A percentile compares a stretch with the other conserved stretches of the same genome.
Conservation (phyloP, 179 eudicot species). For the Spinacia oleracea region DNA sequence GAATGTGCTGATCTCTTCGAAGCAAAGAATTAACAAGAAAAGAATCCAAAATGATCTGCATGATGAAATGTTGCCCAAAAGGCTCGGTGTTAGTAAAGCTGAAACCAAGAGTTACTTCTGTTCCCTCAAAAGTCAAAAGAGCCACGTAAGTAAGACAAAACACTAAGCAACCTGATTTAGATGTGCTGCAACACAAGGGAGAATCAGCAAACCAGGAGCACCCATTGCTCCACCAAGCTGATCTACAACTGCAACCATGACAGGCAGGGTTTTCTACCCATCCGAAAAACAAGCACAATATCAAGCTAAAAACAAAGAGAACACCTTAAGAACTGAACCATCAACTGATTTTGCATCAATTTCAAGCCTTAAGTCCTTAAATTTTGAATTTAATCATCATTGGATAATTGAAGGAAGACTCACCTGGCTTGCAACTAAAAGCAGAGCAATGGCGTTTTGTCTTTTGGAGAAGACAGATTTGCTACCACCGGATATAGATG, state of each 20-base stretch:
- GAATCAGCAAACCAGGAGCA: constrained; percentile 81
- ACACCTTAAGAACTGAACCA: neutral
- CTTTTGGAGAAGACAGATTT: constrained; percentile 62
- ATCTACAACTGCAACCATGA: constrained; percentile 86
- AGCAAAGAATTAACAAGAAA: constrained; percentile 58
- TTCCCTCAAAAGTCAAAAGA: too few relatives aligned
- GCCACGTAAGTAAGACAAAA: neutral
- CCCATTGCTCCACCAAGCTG: constrained; percentile 93
- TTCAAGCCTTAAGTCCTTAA: neutral
- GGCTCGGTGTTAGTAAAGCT: constrained; percentile 7
- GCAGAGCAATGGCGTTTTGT: constrained; percentile 71
- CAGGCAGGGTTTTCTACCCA: constrained; percentile 88
- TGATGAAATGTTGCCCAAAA: constrained; percentile 9
- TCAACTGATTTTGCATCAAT: neutral
- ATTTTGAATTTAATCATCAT: neutral
- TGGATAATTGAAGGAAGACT: neutral
- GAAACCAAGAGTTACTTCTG: neutral
- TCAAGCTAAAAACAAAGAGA: neutral
- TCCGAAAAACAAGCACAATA: constrained; percentile 7
- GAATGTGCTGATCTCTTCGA: constrained; percentile 33
- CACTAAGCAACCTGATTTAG: constrained; percentile 58
- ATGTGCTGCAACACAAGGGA: constrained; percentile 97
- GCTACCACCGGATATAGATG: constrained; percentile 64
- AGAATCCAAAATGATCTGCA: constrained; percentile 81
- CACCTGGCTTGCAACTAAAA: constrained; percentile 94